Evolutionary conservation across 208 protist species (phyloP).

Genomic region (Leishmania arabica): DNA sequence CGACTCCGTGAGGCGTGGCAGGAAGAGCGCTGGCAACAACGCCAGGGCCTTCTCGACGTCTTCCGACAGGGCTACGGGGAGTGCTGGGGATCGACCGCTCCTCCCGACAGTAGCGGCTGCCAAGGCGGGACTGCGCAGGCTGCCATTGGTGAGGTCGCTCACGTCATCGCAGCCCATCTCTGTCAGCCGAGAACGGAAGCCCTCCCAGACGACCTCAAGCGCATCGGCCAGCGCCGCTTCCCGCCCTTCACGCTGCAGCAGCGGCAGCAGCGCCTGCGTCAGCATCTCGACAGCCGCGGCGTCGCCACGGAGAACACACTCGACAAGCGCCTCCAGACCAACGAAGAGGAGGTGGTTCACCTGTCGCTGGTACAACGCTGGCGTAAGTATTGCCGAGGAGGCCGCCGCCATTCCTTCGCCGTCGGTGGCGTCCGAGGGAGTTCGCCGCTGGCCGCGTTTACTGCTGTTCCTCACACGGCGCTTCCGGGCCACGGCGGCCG

Average conservation of each 20-base stretch:
- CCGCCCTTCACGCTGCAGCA: constrained; percentile 28
- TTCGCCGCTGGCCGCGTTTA: background rate
- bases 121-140: background rate
- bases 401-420: background rate
- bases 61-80: background rate
- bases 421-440: background rate
- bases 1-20: constrained; percentile 45
- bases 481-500: background rate
- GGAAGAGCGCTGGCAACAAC: constrained; percentile 39
- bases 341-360: constrained; percentile 19
- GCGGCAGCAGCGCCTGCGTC: constrained; percentile 18
- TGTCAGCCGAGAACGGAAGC: constrained; percentile 26
- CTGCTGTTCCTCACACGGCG: background rate
- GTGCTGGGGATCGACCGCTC: background rate
- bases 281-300: constrained; percentile 16
- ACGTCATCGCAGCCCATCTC: constrained; percentile 32
- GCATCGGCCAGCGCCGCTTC: constrained; percentile 30
- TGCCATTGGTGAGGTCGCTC: background rate
- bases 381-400: constrained; percentile 10
- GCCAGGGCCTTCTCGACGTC: constrained; percentile 44
- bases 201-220: constrained; percentile 24
- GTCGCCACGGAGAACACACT: constrained; percentile 32
- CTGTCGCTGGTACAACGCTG: constrained; percentile 14
- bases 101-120: background rate
- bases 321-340: constrained; percentile 8